A percentile compares a stretch with the other conserved stretches of the same genome.
Evolutionary conservation across 192 early-diverging fungal species (phyloP).

Genomic region (Endogone sp.): DNA sequence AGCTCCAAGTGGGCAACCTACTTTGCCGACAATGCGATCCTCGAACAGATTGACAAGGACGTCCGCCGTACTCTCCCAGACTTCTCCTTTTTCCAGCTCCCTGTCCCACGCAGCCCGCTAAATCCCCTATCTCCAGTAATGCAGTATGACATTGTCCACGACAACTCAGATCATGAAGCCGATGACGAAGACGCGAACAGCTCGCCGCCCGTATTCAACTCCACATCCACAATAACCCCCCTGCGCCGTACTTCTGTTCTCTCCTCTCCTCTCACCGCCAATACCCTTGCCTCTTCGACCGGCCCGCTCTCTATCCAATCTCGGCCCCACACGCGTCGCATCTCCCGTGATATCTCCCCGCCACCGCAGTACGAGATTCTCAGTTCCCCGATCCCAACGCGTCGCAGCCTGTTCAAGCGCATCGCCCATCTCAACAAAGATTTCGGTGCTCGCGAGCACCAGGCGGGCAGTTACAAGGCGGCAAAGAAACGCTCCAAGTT

Average conservation of each 20-base stretch:
- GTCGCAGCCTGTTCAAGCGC: conserved; percentile 57
- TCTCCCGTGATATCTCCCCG: conserved; percentile 15
- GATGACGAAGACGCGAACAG: conserved; percentile 3
- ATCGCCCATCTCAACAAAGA: conserved; percentile 62
- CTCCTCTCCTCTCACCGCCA: no score
- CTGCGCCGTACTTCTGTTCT: no score
- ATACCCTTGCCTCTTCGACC: no score
- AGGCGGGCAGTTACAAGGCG: conserved; percentile 2
- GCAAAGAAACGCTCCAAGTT: neutral
- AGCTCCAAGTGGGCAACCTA: conserved; percentile 60
- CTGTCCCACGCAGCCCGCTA: conserved; percentile 49
- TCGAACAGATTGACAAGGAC: conserved; percentile 78
- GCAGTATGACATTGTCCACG: conserved; percentile 3
- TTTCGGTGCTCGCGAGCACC: conserved; percentile 48
- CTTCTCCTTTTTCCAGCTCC: conserved; percentile 69
- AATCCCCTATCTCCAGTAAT: conserved; percentile 41
- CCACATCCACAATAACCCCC: neutral
- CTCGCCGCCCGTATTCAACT: conserved; percentile 8
- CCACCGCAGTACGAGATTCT: neutral
- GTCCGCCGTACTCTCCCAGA: conserved; percentile 71
- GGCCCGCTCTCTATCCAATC: conserved; percentile 48
- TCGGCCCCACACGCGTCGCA: conserved; percentile 44
- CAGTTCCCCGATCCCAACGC: conserved; percentile 35
- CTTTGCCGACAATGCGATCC: conserved; percentile 52
- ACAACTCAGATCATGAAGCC: neutral